phyloP scores from a whole-genome alignment of 2,329 filamentous ascomycete species.

The Talaromyces sp. region DNA sequence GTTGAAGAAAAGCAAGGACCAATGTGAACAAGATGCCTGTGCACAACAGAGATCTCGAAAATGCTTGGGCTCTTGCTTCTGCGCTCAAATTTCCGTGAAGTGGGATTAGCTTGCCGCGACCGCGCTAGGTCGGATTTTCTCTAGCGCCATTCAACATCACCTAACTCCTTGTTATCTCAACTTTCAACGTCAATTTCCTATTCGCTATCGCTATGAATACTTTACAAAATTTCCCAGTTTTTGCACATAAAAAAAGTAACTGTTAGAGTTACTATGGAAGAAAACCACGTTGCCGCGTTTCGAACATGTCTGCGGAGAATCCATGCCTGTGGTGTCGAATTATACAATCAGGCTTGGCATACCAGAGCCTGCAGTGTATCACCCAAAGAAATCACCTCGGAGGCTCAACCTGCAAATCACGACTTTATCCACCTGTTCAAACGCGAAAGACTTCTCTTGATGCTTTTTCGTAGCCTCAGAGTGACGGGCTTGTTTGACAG shows the following conservation, averaged over 20 bases:
- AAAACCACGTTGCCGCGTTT: neutral
- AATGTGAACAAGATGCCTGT: neutral
- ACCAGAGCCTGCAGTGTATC: neutral
- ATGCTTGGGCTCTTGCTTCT: neutral
- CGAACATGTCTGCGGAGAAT: neutral
- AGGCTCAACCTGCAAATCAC: neutral
- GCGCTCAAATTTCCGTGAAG: constrained; percentile 32
- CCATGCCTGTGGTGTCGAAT: neutral
- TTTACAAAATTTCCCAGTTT: neutral
- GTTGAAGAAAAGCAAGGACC: neutral
- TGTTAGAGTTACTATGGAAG: neutral
- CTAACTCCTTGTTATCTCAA: too few species aligned
- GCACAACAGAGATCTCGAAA: neutral
- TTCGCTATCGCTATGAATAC: neutral
- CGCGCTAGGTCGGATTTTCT: constrained; percentile 22
- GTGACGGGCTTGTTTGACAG: constrained; percentile 12
- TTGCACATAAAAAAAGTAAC: neutral
- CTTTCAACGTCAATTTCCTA: too few species aligned
- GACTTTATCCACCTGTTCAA: constrained; percentile 16
- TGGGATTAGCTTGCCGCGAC: constrained; percentile 28
- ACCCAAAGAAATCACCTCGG: neutral
- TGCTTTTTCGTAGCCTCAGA: constrained; percentile 11
- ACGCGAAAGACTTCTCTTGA: constrained; percentile 14
- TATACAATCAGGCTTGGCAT: neutral
- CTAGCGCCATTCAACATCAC: constrained; percentile 13